Evolutionary conservation across 768 basidiomycete species (phyloP), one percentile per base, ranked within the genome.

Genomic region (Lactifluus echinatus): DNA sequence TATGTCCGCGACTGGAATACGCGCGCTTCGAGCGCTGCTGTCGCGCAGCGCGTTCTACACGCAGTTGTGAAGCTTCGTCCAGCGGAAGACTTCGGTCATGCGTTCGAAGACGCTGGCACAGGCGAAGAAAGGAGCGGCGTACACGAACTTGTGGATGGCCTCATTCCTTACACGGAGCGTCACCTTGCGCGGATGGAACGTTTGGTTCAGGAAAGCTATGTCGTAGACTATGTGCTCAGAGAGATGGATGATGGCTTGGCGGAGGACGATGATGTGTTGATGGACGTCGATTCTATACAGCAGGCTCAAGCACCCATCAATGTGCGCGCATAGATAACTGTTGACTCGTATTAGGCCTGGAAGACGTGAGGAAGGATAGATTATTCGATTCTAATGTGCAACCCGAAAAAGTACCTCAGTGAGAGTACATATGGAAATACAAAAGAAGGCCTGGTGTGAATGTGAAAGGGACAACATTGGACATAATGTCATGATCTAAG

Each of bases 1-100:
- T 93, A 89, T 70, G 78, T 92, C 43, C 79, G 89, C 45, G 84
- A 87, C 63, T 99, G 96, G 96, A 99, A 98, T 70, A 83, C 93
- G n/a, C 86, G 84, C 60, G 88, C 89, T n/a, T 85, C 84, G 66
- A 93, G 89, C 21, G 87, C 88, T 60, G 76, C 74, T 17, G 79
- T 96, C 43, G 95, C 95, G 7, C 96, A 99, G 72, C 75, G 74
- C 31, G 77, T 97, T 40, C 71, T 99, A 55, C 81, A 88, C 66
- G 85, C 93, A 4, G 72, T 97, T 49, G 70, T 97, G 59, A 89
- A 89, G 70, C 72, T 88, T 60, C 82, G 84, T 28, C 74, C 83
- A 1, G 82, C 86, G 5, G 87, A 88, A 33, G 85, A 92, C 34
- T 73, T 99, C 45, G 72, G 85, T 47, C 71, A 73, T 29, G 84